Evolutionary conservation across 164 flowering plant species (phyloP).

Genomic region (Piper longum): DNA sequence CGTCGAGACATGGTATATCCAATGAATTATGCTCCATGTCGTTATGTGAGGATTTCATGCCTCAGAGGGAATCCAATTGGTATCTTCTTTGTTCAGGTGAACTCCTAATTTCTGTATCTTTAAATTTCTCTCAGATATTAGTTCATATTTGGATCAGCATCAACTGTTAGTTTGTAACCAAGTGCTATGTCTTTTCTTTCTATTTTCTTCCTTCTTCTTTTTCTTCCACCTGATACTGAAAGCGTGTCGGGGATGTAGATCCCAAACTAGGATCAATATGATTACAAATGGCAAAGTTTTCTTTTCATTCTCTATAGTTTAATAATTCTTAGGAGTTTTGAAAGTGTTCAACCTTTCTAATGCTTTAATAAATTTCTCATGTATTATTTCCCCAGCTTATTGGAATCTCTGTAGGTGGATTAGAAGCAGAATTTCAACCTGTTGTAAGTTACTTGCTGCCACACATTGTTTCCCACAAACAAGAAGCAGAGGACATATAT

Average conservation of each 20-base stretch:
- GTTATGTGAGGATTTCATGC: slow-evolving; percentile 83
- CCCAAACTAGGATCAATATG: neutral
- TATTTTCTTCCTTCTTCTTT: too few species aligned
- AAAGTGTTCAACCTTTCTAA: neutral
- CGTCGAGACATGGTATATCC: slow-evolving; percentile 89
- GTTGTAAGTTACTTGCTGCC: slow-evolving; percentile 72
- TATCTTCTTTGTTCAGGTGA: slow-evolving; percentile 82
- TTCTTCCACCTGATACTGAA: too few species aligned
- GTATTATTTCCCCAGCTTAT: slow-evolving; percentile 35
- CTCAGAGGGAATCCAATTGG: slow-evolving; percentile 92
- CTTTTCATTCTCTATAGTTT: neutral
- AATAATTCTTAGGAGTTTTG: neutral
- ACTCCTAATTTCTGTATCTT: neutral
- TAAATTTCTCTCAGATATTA: neutral
- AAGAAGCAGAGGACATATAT: slow-evolving; percentile 61
- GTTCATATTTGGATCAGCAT: neutral
- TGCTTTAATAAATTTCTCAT: neutral
- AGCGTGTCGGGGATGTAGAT: too few species aligned
- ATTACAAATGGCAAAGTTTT: neutral
- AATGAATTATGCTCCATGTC: slow-evolving; percentile 81
- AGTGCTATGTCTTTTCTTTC: too few species aligned
- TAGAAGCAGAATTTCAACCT: slow-evolving; percentile 89
- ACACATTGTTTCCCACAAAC: slow-evolving; percentile 62
- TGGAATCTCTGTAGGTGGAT: slow-evolving; percentile 65
- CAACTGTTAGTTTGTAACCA: neutral